Evolutionary conservation across 306 rosid species (phyloP).

Genomic region (Corylus heterophylla): DNA sequence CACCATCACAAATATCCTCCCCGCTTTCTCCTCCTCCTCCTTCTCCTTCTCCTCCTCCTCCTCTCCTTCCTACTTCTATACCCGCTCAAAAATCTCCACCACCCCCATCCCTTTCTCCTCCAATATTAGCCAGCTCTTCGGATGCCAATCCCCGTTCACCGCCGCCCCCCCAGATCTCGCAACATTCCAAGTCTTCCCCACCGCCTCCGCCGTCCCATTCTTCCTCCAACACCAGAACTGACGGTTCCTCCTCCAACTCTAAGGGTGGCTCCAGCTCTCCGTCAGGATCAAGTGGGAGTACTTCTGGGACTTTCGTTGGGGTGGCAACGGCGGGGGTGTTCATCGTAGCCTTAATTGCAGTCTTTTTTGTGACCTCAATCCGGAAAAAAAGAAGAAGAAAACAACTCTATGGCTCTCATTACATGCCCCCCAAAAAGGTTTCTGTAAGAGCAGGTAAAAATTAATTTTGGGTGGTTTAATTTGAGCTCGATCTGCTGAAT

Average conservation of each 20-base stretch:
- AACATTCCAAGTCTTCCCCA: neutral
- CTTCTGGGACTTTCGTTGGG: constrained; percentile 38
- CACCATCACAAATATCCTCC: neutral
- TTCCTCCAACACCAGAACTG: constrained; percentile 4
- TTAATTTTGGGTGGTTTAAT: too few relatives aligned
- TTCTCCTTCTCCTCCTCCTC: neutral
- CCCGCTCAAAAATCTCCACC: neutral
- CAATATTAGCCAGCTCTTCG: neutral
- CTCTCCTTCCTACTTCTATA: neutral
- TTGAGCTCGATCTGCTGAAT: neutral
- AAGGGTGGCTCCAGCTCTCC: neutral
- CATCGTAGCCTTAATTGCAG: constrained; percentile 42
- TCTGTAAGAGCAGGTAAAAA: constrained; percentile 46
- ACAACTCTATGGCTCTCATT: constrained; percentile 21
- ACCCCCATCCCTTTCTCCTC: constrained; percentile 21
- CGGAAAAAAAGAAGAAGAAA: constrained; percentile 38
- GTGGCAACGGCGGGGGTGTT: constrained; percentile 45
- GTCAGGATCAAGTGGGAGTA: constrained; percentile 14
- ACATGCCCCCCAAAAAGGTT: constrained; percentile 34
- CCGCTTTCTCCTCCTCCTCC: constrained; percentile 20
- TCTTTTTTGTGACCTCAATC: constrained; percentile 18
- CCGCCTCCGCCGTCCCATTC: constrained; percentile 25
- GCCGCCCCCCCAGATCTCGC: neutral
- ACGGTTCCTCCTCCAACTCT: neutral
- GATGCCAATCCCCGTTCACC: neutral